Conservation (phyloP, 2,329 filamentous ascomycete genomes). For the Claviceps sp. region DNA sequence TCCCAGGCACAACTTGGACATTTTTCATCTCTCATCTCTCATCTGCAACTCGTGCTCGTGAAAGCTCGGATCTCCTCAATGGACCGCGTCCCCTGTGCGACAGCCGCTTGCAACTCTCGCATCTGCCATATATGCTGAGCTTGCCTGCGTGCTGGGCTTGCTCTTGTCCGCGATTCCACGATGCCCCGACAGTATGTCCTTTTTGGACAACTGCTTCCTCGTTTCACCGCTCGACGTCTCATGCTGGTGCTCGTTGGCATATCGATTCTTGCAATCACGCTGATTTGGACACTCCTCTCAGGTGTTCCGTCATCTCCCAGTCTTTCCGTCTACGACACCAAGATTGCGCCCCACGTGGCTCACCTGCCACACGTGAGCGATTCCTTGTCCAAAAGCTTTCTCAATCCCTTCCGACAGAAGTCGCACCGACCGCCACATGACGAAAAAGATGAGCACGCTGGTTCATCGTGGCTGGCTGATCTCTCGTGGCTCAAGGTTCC, state of each 20-base stretch:
- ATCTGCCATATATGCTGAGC: neutral
- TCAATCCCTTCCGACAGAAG: slow-evolving; percentile 56
- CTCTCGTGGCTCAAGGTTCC: slow-evolving; percentile 78
- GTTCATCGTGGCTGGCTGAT: slow-evolving; percentile 74
- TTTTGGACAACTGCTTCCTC: slow-evolving; percentile 35
- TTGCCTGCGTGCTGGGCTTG: neutral
- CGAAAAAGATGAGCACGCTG: slow-evolving; percentile 64
- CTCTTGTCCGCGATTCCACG: neutral
- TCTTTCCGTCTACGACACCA: slow-evolving; percentile 36
- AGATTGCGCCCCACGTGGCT: slow-evolving; percentile 29
- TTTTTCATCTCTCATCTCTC: neutral
- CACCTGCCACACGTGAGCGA: slow-evolving; percentile 13
- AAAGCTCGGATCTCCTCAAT: neutral
- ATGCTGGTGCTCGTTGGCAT: slow-evolving; percentile 37
- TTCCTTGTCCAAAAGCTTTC: slow-evolving; percentile 32
- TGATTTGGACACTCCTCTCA: slow-evolving; percentile 38
- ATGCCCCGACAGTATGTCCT: slow-evolving; percentile 22
- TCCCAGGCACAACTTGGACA: neutral
- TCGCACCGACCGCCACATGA: slow-evolving; percentile 62
- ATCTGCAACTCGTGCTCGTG: neutral
- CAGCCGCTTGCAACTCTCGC: neutral
- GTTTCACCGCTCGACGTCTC: slow-evolving; percentile 38
- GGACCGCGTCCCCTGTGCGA: neutral
- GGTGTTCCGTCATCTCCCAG: slow-evolving; percentile 34
- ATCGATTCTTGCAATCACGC: slow-evolving; percentile 39